A percentile compares a stretch with the other conserved stretches of the same genome.
These are phyloP conservation scores for Phenoliferia sp. DNA, from an alignment of 1,284 basidiomycete genomes.

Conservation along the genomic window DNA sequence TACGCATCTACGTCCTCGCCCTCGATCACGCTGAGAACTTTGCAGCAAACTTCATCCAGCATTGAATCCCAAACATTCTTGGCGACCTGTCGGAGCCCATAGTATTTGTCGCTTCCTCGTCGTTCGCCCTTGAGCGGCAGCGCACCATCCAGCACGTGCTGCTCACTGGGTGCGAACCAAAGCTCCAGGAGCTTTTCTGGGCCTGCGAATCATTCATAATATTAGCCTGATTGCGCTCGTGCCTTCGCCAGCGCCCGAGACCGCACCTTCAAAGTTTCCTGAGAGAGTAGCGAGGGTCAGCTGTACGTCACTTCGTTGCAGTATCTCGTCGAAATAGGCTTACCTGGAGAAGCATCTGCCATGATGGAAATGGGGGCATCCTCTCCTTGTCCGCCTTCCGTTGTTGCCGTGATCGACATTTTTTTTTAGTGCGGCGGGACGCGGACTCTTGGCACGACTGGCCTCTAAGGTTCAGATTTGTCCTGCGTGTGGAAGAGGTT, in stretches of 20 bases:
- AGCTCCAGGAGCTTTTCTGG: slow-evolving; percentile 97
- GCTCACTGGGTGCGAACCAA: slow-evolving; percentile 84
- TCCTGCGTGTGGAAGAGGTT: too few relatives aligned
- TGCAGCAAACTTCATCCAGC: slow-evolving; percentile 95
- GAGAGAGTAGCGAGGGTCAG: background rate
- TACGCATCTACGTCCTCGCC: slow-evolving; percentile 90
- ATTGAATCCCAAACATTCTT: slow-evolving; percentile 88
- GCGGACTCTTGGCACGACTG: background rate
- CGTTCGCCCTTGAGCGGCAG: slow-evolving; percentile 28
- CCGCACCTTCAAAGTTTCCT: background rate
- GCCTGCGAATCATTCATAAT: slow-evolving; percentile 31
- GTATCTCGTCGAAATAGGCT: background rate
- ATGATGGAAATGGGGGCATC: background rate
- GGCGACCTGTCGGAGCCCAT: slow-evolving; percentile 72
- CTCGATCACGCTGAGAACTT: slow-evolving; percentile 84
- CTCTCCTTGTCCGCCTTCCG: background rate
- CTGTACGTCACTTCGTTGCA: background rate
- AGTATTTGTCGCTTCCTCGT: slow-evolving; percentile 34
- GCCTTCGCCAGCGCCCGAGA: background rate
- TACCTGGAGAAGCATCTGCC: background rate
- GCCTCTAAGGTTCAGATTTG: too few relatives aligned
- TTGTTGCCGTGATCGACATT: background rate
- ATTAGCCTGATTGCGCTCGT: background rate
- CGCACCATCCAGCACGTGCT: slow-evolving; percentile 47
- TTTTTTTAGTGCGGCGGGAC: background rate